Evolutionary conservation across 2,329 filamentous ascomycete species (phyloP), one percentile per base, ranked within the genome.

Genomic region (Bipolaris bicolor): DNA sequence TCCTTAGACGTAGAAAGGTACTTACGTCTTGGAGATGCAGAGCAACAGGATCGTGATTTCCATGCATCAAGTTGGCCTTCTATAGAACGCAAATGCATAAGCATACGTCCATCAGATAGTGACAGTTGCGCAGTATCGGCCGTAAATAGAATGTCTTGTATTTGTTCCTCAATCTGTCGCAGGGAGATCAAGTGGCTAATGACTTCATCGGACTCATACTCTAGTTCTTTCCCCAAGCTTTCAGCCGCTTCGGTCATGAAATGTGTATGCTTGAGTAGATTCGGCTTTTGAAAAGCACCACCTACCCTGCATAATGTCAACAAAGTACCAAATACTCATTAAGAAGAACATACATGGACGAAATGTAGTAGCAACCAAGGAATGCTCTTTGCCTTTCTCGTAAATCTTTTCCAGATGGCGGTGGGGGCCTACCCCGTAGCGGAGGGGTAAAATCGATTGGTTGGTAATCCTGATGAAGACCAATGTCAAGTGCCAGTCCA

Each of bases 281-380:
- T 74, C 1, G 73, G 73, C 52, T 71, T 75, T 20, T 70, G 67
- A 11, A 75, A 48, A 4, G 68, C 67, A 13, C 62, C 60, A 7
- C 70, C 60, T 22, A 75, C 61, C 60, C 73, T 75, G 36, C 4
- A 1, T n/a, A 29, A 3, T 15, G 16, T 62, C 29, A 65, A 18
- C 22, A 37, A 36, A 26, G 5, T 6, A 5, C 13, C 5, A 16
- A 33, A 3, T 5, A 20, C 7, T 3, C 2, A 2, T 15, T 13
- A 4, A 20, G 15, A 16, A 7, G 5, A 16, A 55, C 65, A 20
- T 58, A 73, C 72, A 69, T 66, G 1, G 73, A 74, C 0, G 72
- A 69, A 15, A 76, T 55, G 22, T 73, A 74, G 29, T 75, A 76
- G 44, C 71, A 75, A 1, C 71, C 73, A 22, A 76, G 60, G 34